Evolutionary conservation across 805 yeast genomes (phyloP).

Genomic region (Candida sonorensis): DNA sequence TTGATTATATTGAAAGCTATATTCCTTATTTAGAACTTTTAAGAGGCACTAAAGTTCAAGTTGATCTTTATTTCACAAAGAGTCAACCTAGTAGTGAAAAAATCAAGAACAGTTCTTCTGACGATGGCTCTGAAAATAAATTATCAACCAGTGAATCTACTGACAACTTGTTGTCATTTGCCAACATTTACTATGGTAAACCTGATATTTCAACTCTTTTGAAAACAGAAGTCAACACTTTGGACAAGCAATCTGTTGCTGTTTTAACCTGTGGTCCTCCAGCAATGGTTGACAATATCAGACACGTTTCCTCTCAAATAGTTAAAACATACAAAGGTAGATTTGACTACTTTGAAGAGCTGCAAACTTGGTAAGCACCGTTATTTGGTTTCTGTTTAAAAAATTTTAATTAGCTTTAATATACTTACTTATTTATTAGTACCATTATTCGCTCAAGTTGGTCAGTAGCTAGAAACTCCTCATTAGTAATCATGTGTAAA

Average conservation of each 20-base stretch:
- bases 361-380: constrained; percentile 55
- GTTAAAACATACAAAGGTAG: constrained; percentile 37
- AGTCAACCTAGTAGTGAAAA: constrained; percentile 11
- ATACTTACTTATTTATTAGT: no score
- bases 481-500: no score
- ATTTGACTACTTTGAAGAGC: constrained; percentile 68
- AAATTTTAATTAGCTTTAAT: no score
- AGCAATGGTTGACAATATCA: constrained; percentile 40
- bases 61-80: constrained; percentile 34
- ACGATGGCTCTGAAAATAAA: constrained; percentile 3
- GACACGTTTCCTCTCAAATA: constrained; percentile 39
- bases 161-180: constrained; percentile 13
- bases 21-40: constrained; percentile 30
- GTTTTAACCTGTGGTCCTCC: constrained; percentile 43
- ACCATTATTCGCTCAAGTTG: no score
- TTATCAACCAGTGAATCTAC: constrained; percentile 26
- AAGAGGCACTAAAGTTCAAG: constrained; percentile 19
- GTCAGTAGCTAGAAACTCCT: no score
- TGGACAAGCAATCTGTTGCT: constrained; percentile 32
- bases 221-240: constrained; percentile 24
- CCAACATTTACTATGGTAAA: constrained; percentile 34
- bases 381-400: neutral
- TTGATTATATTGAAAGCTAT: constrained; percentile 40
- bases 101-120: constrained; percentile 6
- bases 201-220: constrained; percentile 32